phyloP scores from a whole-genome alignment of 192 early-diverging fungal species.

The Backusella westeae region DNA sequence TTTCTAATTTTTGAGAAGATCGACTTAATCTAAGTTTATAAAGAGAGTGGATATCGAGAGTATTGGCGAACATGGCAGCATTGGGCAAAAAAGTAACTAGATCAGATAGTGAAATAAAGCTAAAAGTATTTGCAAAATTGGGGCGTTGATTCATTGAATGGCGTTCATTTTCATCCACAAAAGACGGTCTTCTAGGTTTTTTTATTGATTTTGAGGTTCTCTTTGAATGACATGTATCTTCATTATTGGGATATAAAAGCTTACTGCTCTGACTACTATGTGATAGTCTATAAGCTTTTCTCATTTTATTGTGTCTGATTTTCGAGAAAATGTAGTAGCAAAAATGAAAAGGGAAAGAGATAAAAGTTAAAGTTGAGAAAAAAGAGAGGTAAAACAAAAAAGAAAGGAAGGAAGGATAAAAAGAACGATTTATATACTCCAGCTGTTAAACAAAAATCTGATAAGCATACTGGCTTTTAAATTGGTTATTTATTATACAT shows the following conservation, averaged over 20 bases:
- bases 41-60: conserved; percentile 30
- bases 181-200: not conserved
- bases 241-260: not conserved
- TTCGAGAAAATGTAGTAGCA: not conserved
- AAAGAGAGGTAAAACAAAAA: not conserved
- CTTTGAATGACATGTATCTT: not conserved
- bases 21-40: conserved; percentile 32
- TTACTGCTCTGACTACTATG: not conserved
- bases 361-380: not conserved
- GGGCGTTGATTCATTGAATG: not conserved
- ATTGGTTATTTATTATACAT: not conserved
- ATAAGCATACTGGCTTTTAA: not conserved
- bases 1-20: conserved; percentile 32
- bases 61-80: not conserved
- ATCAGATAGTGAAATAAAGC: not conserved
- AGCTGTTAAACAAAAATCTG: not conserved
- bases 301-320: not conserved
- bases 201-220: not conserved
- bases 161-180: not conserved
- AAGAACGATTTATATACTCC: not conserved
- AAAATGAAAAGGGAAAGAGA: not conserved
- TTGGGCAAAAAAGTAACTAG: not conserved
- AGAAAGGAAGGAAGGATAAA: not conserved
- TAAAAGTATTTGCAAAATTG: not conserved
- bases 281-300: not conserved